Evolutionary conservation across 1,284 basidiomycete genomes (phyloP).

Genomic region (Gomphus bonarii): DNA sequence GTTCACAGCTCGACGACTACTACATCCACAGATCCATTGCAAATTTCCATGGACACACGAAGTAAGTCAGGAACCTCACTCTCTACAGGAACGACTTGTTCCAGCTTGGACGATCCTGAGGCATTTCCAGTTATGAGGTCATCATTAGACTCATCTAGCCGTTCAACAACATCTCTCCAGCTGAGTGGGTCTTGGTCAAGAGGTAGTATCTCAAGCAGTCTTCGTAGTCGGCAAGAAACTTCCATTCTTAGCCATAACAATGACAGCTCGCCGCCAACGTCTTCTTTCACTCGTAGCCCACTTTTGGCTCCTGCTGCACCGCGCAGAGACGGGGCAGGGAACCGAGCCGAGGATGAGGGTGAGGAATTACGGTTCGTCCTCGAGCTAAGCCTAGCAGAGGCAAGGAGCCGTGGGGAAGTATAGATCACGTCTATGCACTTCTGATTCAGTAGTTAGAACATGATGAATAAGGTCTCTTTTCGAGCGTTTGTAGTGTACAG

Average conservation of each 20-base stretch:
- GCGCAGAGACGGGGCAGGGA: background rate
- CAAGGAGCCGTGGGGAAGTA: conserved; percentile 13
- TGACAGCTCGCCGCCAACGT: background rate
- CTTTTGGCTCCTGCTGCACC: background rate
- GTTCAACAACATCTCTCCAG: conserved; percentile 2
- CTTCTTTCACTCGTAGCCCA: background rate
- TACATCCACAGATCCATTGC: background rate
- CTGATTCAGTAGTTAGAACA: too few relatives aligned
- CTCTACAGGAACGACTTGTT: background rate
- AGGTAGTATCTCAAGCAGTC: conserved; percentile 6
- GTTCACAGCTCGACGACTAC: conserved; percentile 8
- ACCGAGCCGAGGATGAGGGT: conserved; percentile 17
- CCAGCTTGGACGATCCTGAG: conserved; percentile 1
- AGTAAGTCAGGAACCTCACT: background rate
- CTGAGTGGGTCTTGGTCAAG: conserved; percentile 8
- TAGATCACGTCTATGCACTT: background rate
- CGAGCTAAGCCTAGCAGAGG: conserved; percentile 23
- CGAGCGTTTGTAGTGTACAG: too few relatives aligned
- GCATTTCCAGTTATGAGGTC: conserved; percentile 11
- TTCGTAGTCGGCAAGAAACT: background rate
- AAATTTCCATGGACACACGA: background rate
- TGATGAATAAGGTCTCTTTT: too few relatives aligned
- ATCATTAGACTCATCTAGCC: conserved; percentile 1
- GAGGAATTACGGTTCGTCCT: conserved; percentile 21
- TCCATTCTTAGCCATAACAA: background rate